Percentiles rank a stretch among this genome's conserved stretches.
Evolutionary conservation across 2,329 filamentous ascomycete genomes (phyloP).

Genomic region (Microcyclospora pomicola): DNA sequence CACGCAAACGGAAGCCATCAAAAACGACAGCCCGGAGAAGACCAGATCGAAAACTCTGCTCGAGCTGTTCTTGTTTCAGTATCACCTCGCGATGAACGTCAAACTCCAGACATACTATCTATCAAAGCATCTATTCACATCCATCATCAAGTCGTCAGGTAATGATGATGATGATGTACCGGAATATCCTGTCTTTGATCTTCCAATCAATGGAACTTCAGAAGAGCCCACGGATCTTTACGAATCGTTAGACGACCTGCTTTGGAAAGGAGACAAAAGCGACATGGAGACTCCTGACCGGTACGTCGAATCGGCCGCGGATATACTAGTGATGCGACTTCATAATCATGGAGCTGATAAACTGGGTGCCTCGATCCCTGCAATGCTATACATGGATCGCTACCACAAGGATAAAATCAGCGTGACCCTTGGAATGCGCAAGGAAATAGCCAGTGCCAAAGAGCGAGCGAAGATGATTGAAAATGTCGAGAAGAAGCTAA

Average conservation of each 20-base stretch:
- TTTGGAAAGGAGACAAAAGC: conserved; percentile 18
- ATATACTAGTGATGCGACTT: conserved; percentile 40
- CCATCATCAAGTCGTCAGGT: too few species aligned
- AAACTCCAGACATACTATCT: too few species aligned
- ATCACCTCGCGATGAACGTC: conserved; percentile 7
- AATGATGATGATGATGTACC: too few species aligned
- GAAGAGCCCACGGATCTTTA: conserved; percentile 1
- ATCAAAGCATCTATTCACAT: too few species aligned
- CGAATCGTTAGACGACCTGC: conserved; percentile 17
- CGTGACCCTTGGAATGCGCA: conserved; percentile 35
- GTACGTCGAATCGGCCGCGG: conserved; percentile 34
- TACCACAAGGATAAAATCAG: conserved; percentile 42
- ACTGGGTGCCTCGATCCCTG: conserved; percentile 38
- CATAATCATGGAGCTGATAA: conserved; percentile 19
- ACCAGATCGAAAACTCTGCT: conserved; percentile 6
- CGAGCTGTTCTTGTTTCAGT: conserved; percentile 13
- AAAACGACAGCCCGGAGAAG: conserved; percentile 2
- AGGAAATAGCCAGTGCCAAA: conserved; percentile 21
- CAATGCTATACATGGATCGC: conserved; percentile 44
- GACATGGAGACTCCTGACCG: conserved; percentile 11
- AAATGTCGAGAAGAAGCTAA: conserved; percentile 23
- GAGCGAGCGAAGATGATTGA: conserved; percentile 20
- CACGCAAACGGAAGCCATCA: conserved; percentile 13
- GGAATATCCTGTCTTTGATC: too few species aligned
- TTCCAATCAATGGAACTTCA: too few species aligned